Percentiles rank a stretch among this genome's conserved stretches.
phyloP scores from a whole-genome alignment of 345 rosid genomes.

The Leavenworthia alabamica region DNA sequence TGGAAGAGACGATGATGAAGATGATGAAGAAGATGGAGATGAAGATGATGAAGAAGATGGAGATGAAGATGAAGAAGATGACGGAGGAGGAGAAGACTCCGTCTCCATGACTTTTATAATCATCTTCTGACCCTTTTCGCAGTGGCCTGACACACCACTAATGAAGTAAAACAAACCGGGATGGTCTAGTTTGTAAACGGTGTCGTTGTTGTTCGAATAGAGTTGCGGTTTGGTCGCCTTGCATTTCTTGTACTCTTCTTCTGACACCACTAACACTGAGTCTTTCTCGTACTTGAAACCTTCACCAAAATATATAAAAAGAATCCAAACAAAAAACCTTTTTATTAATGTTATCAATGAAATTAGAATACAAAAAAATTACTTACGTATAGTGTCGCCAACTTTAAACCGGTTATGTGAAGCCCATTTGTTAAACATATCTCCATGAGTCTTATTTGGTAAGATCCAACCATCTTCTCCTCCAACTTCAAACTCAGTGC shows the following conservation, averaged over 20 bases:
- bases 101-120: constrained; percentile 60
- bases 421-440: constrained; percentile 70
- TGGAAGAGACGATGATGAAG: constrained; percentile 13
- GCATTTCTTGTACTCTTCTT: constrained; percentile 63
- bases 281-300: constrained; percentile 54
- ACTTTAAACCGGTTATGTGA: constrained; percentile 62
- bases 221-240: constrained; percentile 39
- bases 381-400: constrained; percentile 59
- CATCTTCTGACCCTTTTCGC: constrained; percentile 59
- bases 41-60: too few species aligned
- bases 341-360: neutral
- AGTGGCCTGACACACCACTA: constrained; percentile 55
- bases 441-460: constrained; percentile 41
- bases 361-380: neutral
- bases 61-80: constrained; percentile 5
- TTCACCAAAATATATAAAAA: constrained; percentile 14
- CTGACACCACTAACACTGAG: constrained; percentile 48
- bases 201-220: constrained; percentile 53
- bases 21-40: too few species aligned
- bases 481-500: constrained; percentile 51
- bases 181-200: constrained; percentile 36
- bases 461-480: constrained; percentile 64
- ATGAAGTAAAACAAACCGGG: constrained; percentile 59
- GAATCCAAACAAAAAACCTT: neutral
- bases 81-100: constrained; percentile 19